phyloP scores from a whole-genome alignment of 345 rosid species.

The Syzygium oleosum region DNA sequence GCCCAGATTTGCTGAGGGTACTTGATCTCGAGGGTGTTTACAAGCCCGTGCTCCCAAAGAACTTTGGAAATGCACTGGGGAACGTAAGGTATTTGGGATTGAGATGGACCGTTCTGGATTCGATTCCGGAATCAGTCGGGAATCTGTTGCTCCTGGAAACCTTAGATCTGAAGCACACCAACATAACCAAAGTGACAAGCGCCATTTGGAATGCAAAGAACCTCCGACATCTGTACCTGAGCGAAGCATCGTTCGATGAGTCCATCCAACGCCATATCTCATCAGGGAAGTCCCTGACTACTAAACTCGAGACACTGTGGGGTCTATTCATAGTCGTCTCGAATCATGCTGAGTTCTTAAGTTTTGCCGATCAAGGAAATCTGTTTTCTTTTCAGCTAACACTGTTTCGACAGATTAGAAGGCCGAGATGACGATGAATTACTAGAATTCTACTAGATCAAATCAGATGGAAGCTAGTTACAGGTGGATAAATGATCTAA shows the following conservation, averaged over 20 bases:
- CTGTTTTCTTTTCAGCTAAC: background rate
- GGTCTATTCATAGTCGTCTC: constrained; percentile 7
- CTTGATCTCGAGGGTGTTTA: constrained; percentile 24
- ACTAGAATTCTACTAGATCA: background rate
- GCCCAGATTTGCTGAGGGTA: background rate
- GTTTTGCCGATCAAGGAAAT: background rate
- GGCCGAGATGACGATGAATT: background rate
- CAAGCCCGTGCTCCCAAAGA: constrained; percentile 15
- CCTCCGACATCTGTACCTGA: constrained; percentile 20
- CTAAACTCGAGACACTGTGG: constrained; percentile 15
- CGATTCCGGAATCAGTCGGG: constrained; percentile 13
- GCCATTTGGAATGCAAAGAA: constrained; percentile 8
- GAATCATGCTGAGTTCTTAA: background rate
- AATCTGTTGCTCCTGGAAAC: constrained; percentile 20
- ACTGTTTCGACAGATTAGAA: background rate
- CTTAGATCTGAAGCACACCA: constrained; percentile 31
- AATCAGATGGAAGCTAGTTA: background rate
- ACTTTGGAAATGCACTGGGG: constrained; percentile 1
- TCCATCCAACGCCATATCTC: background rate
- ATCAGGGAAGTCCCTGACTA: too few relatives aligned
- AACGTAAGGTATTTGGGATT: constrained; percentile 21
- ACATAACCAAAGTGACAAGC: constrained; percentile 6
- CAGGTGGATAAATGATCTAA: background rate
- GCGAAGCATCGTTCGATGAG: background rate
- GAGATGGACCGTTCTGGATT: constrained; percentile 13